phyloP scores from a whole-genome alignment of 371 early-diverging fungal genomes.

The Mortierella sp. region DNA sequence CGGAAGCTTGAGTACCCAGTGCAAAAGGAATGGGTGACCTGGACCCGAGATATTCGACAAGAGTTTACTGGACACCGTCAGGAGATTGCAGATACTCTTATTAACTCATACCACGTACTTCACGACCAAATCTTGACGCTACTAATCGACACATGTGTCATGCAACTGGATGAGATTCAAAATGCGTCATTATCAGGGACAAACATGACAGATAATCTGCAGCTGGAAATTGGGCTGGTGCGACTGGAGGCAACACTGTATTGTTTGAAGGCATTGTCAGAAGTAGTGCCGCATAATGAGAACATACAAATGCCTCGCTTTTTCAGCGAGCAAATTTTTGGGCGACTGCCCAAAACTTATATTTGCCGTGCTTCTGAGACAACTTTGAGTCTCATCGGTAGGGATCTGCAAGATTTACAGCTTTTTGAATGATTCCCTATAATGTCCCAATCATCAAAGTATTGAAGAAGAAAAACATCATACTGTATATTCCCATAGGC shows the following conservation, averaged over 20 bases:
- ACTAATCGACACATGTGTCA: conserved; percentile 65
- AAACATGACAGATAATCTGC: conserved; percentile 15
- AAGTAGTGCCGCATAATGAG: conserved; percentile 73
- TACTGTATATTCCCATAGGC: conserved; percentile 52
- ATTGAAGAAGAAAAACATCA: not conserved
- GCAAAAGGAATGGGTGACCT: conserved; percentile 66
- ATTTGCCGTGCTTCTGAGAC: conserved; percentile 65
- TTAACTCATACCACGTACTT: conserved; percentile 78
- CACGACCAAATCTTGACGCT: conserved; percentile 72
- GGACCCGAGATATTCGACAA: conserved; percentile 72
- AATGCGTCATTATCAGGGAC: conserved; percentile 50
- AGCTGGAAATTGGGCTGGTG: conserved; percentile 15
- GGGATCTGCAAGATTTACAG: not conserved
- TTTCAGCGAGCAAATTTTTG: conserved; percentile 71
- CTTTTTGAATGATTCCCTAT: not conserved
- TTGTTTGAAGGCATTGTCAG: conserved; percentile 76
- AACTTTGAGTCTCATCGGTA: conserved; percentile 65
- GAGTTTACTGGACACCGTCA: conserved; percentile 78
- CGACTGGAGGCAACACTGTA: conserved; percentile 74
- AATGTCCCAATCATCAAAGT: not conserved
- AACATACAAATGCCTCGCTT: conserved; percentile 66
- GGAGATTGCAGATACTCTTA: conserved; percentile 81
- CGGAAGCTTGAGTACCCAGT: conserved; percentile 71
- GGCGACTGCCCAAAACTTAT: conserved; percentile 59
- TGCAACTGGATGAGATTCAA: conserved; percentile 59